Percentiles rank a stretch among this genome's conserved stretches.
Evolutionary conservation across 2,329 filamentous ascomycete species (phyloP).

Genomic region (Bipolaris cookei): DNA sequence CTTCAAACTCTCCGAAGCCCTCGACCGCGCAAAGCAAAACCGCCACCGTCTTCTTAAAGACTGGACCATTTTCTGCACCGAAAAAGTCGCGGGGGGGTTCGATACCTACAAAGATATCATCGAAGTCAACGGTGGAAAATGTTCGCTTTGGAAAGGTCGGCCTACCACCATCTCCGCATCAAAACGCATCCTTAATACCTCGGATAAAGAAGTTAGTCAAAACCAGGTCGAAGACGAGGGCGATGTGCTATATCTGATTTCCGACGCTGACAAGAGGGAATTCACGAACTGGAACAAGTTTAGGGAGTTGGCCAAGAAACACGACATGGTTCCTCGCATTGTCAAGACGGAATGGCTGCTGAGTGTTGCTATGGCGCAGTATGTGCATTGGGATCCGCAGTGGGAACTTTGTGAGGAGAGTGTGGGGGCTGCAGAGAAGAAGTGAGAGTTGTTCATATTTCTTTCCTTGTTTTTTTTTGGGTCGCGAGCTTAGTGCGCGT

Average conservation of each 20-base stretch:
- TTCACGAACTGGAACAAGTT: conserved; percentile 80
- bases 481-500: conserved; percentile 8
- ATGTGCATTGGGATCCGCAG: conserved; percentile 58
- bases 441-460: conserved; percentile 12
- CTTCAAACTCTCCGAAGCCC: conserved; percentile 71
- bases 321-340: conserved; percentile 80
- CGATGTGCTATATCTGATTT: conserved; percentile 76
- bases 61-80: conserved; percentile 83
- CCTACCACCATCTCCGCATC: conserved; percentile 67
- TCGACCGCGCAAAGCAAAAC: conserved; percentile 75
- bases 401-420: conserved; percentile 46
- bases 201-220: conserved; percentile 52
- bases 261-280: conserved; percentile 69
- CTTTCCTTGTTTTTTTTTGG: background rate
- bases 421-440: conserved; percentile 28
- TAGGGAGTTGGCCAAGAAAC: conserved; percentile 75
- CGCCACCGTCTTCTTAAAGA: conserved; percentile 75
- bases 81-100: conserved; percentile 77
- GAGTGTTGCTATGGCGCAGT: conserved; percentile 86
- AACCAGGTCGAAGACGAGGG: conserved; percentile 67
- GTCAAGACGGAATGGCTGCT: conserved; percentile 89
- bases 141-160: conserved; percentile 76
- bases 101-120: conserved; percentile 88
- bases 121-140: conserved; percentile 84
- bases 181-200: conserved; percentile 41